A percentile compares a stretch with the other conserved stretches of the same genome.
These are phyloP conservation scores for Shiraia bambusicola DNA, from an alignment of 2,329 filamentous ascomycete species.

Conservation along the genomic window DNA sequence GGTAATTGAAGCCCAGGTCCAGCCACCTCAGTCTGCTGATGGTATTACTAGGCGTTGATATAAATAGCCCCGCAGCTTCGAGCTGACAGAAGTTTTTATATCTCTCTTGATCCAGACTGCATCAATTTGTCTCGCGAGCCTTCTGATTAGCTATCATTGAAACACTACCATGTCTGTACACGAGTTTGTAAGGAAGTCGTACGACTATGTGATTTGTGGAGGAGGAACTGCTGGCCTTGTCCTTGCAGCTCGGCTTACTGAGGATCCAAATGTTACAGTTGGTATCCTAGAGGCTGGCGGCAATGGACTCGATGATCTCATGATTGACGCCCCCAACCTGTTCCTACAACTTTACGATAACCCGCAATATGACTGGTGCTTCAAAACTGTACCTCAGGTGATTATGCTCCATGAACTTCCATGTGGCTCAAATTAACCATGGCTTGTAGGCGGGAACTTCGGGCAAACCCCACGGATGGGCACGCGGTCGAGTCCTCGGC, in stretches of 20 bases:
- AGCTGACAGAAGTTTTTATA: no score
- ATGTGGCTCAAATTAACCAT: background rate
- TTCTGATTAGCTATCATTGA: background rate
- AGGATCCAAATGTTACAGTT: conserved; percentile 30
- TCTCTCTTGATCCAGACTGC: no score
- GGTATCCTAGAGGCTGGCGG: conserved; percentile 33
- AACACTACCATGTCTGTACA: conserved; percentile 22
- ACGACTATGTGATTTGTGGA: conserved; percentile 29
- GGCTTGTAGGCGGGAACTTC: conserved; percentile 23
- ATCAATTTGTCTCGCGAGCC: no score
- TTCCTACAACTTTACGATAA: conserved; percentile 29
- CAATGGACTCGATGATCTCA: conserved; percentile 27
- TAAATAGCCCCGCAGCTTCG: no score
- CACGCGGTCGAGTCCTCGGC: conserved; percentile 34
- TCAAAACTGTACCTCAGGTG: conserved; percentile 35
- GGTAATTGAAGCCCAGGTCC: no score
- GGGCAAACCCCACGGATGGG: conserved; percentile 25
- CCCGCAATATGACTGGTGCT: conserved; percentile 36
- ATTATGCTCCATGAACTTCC: background rate
- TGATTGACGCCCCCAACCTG: conserved; percentile 33
- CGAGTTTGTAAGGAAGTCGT: conserved; percentile 24
- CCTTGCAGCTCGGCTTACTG: conserved; percentile 30
- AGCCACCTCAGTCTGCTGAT: no score
- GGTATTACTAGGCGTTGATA: no score
- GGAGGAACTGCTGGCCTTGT: conserved; percentile 36